A percentile compares a stretch with the other conserved stretches of the same genome.
These are phyloP conservation scores for Daldinia grandis DNA, from an alignment of 495 filamentous ascomycete species.

Conservation along the genomic window DNA sequence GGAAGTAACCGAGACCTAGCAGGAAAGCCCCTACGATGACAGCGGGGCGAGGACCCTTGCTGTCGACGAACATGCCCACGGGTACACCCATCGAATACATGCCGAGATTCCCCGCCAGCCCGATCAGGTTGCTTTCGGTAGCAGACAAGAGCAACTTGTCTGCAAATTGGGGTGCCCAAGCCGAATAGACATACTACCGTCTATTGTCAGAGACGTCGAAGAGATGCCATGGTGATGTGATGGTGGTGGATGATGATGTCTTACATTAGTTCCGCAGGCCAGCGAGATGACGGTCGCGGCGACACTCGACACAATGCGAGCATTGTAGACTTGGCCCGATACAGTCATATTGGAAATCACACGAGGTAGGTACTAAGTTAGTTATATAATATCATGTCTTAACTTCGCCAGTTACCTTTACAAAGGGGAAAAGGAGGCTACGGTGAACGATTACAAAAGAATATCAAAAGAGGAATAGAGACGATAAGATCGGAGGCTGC, in stretches of 20 bases:
- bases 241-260: slow-evolving; percentile 35
- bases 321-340: slow-evolving; percentile 56
- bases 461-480: slow-evolving; percentile 21
- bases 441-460: slow-evolving; percentile 19
- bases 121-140: slow-evolving; percentile 91
- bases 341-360: slow-evolving; percentile 42
- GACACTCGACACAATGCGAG: slow-evolving; percentile 77
- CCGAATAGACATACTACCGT: slow-evolving; percentile 92
- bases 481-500: slow-evolving; percentile 28
- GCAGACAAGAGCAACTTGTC: slow-evolving; percentile 84
- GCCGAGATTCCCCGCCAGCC: slow-evolving; percentile 89
- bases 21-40: slow-evolving; percentile 75
- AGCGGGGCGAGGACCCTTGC: slow-evolving; percentile 78
- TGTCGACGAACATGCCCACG: slow-evolving; percentile 85
- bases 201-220: slow-evolving; percentile 9
- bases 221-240: not conserved
- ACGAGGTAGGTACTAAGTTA: slow-evolving; percentile 33
- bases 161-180: slow-evolving; percentile 96
- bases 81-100: slow-evolving; percentile 95
- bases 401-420: slow-evolving; percentile 36
- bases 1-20: slow-evolving; percentile 81
- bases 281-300: slow-evolving; percentile 88
- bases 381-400: slow-evolving; percentile 29
- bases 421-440: slow-evolving; percentile 39
- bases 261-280: slow-evolving; percentile 91